Evolutionary conservation across 345 rosid genomes (phyloP), one percentile per base, ranked within the genome.

Genomic region (Hypericum androsaemum): DNA sequence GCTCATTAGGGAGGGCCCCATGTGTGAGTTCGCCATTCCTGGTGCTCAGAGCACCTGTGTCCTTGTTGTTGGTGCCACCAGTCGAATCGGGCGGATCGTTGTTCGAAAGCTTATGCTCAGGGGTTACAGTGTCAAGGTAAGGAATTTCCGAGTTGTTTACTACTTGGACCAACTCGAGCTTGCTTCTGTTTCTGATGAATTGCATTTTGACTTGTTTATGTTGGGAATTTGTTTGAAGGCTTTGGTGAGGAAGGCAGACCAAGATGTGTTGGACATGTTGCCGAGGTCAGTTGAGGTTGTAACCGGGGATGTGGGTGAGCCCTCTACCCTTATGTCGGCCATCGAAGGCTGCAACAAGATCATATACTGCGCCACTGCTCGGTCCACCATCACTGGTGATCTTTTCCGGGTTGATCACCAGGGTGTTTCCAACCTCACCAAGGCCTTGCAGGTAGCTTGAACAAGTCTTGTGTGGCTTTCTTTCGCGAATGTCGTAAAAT

Each of bases 31-130:
- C 62, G 89, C 80, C 64, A 77, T 80, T 51, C 95, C 98, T 16
- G 98, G 95, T 0, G 96, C 98, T 58, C 96, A 84, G 72, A 77
- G 74, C 69, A 89, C 95, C 54, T 79, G 84, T 55, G 95, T 90
- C 48, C 92, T 90, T 63, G 92, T 90, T 46, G 86, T 86, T 38
- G 98, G 96, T 8, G 87, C 85, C 54, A 90, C 95, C 59, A 84
- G 98, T 61, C 71, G 98, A 43, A 84, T 90, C 61, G 98, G 98
- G 15, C 94, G 96, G 58, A 81, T 90, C 15, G 79, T 90, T 46
- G 84, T 90, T 60, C 81, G 98, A 53, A 87, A 90, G 77, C 98
- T 90, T 64, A 81, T 88, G 95, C 92, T 90, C 64, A 71, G 96
- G 57, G 98, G 98, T 50, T 90, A 87, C 71, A 64, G 77, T 38